Percentiles rank a stretch among this genome's conserved stretches.
phyloP scores from a whole-genome alignment of 257 asterid genomes.

The Gynochthodes officinalis region DNA sequence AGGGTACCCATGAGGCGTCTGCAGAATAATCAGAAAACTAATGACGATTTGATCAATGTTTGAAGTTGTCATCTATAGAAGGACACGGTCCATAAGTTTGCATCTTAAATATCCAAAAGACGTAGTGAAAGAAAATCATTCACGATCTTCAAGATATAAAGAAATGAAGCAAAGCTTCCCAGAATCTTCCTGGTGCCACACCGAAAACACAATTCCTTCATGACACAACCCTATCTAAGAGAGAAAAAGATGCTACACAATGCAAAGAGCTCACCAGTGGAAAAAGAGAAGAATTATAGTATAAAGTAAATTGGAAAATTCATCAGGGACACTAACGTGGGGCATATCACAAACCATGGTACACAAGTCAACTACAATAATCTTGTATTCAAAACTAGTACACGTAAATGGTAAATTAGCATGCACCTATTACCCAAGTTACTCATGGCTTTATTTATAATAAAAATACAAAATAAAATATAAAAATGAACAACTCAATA shows the following conservation, averaged over 20 bases:
- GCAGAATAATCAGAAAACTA: background rate
- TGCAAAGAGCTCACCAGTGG: background rate
- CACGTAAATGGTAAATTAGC: background rate
- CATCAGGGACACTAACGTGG: background rate
- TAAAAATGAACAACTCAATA: background rate
- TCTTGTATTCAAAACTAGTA: background rate
- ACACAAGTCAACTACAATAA: background rate
- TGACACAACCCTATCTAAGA: background rate
- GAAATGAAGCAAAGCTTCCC: background rate
- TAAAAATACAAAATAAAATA: background rate
- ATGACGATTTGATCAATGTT: background rate
- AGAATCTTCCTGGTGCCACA: background rate
- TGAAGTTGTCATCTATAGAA: background rate
- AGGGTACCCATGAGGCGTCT: background rate
- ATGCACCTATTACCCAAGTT: background rate
- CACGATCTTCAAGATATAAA: background rate
- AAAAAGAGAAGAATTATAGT: background rate
- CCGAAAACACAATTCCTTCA: background rate
- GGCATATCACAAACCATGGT: background rate
- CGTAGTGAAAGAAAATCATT: background rate
- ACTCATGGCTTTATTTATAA: background rate
- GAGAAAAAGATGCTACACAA: background rate
- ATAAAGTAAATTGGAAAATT: background rate
- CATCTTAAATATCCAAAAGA: background rate
- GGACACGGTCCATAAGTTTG: background rate